Conservation (phyloP, 2,329 filamentous ascomycete species). For the Fusarium dimerum region DNA sequence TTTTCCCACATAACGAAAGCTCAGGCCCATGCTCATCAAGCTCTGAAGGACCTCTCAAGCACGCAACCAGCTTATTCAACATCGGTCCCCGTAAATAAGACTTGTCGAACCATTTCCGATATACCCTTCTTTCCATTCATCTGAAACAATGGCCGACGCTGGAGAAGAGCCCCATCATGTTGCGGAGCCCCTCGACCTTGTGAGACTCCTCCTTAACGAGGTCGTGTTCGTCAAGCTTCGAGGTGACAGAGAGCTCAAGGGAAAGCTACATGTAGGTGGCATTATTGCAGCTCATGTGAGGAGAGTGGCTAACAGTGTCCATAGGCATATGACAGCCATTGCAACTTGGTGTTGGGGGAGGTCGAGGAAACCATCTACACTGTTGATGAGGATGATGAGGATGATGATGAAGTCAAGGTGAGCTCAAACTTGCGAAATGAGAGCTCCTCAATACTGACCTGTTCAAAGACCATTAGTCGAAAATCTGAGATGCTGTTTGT, state of each 20-base stretch:
- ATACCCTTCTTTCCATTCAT: conserved; percentile 2
- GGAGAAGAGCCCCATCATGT: conserved; percentile 73
- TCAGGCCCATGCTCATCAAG: not conserved
- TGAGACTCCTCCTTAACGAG: conserved; percentile 92
- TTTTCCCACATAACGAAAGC: not conserved
- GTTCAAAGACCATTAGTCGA: conserved; percentile 79
- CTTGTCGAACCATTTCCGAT: not conserved
- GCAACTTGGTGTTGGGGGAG: conserved; percentile 93
- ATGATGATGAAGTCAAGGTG: conserved; percentile 77
- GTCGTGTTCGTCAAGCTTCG: conserved; percentile 96
- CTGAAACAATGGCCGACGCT: conserved; percentile 72
- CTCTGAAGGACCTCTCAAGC: not conserved
- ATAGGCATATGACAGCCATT: conserved; percentile 97
- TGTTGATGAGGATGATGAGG: conserved; percentile 90
- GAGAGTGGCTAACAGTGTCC: conserved; percentile 5
- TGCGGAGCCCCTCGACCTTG: conserved; percentile 92
- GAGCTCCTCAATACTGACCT: not conserved
- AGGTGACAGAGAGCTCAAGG: conserved; percentile 93
- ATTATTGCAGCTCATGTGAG: not conserved
- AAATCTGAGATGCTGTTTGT: conserved; percentile 99
- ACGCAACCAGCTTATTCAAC: not conserved
- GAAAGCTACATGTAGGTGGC: conserved; percentile 79
- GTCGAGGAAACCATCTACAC: conserved; percentile 97
- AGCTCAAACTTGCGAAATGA: conserved; percentile 11
- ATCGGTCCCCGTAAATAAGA: not conserved